phyloP scores from a whole-genome alignment of 2,329 filamentous ascomycete genomes.

The Thielaviopsis populi region DNA sequence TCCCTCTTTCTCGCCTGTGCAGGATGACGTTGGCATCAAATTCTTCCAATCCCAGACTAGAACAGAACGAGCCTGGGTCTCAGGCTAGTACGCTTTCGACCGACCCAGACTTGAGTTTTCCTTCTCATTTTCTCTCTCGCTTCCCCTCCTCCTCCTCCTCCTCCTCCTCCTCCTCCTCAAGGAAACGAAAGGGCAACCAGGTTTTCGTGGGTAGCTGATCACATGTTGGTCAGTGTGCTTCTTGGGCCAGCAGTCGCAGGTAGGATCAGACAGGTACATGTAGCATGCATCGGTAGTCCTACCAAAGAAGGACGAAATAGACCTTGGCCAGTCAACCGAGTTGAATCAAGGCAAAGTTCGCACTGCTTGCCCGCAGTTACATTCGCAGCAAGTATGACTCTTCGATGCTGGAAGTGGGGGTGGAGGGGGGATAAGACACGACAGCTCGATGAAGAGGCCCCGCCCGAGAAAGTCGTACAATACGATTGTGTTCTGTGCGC shows the following conservation, averaged over 20 bases:
- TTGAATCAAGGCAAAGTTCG: neutral
- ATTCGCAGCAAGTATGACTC: neutral
- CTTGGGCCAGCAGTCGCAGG: neutral
- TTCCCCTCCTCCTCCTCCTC: no score
- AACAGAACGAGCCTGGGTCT: neutral
- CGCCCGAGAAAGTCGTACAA: neutral
- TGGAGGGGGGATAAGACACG: neutral
- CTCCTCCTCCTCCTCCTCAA: no score
- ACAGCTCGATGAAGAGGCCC: neutral
- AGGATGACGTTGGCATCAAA: neutral
- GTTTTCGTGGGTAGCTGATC: neutral
- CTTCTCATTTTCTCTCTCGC: neutral
- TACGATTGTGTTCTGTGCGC: neutral
- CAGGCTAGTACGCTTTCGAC: neutral
- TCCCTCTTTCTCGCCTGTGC: neutral
- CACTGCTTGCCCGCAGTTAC: neutral
- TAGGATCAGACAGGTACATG: neutral
- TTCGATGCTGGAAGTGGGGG: neutral
- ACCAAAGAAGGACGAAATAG: neutral
- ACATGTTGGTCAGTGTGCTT: neutral
- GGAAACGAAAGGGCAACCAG: neutral
- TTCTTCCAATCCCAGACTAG: neutral
- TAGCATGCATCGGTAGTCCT: no score
- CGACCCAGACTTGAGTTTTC: neutral
- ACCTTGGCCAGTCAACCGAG: neutral